A percentile compares a stretch with the other conserved stretches of the same genome.
Evolutionary conservation across 2,329 filamentous ascomycete species (phyloP).

Genomic region (Pleomassaria siparia): DNA sequence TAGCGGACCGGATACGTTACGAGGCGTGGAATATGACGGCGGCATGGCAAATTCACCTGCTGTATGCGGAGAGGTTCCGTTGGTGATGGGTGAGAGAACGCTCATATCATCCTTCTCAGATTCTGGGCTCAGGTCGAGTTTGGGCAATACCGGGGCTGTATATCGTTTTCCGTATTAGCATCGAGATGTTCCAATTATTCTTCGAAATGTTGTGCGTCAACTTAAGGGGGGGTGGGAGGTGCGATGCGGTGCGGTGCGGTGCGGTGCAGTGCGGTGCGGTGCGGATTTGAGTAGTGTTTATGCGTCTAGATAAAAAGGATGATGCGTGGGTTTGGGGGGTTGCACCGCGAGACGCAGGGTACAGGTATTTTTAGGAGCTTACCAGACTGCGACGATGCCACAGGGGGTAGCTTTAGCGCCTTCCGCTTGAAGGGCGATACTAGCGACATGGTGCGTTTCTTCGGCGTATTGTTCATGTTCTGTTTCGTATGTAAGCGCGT

Average conservation of each 20-base stretch:
- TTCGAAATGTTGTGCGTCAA: not conserved
- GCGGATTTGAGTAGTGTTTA: slow-evolving; percentile 5
- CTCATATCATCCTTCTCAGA: slow-evolving; percentile 37
- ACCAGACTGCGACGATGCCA: slow-evolving; percentile 10
- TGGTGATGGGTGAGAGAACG: slow-evolving; percentile 20
- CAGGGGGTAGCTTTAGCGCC: not conserved
- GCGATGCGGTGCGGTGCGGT: slow-evolving; percentile 4
- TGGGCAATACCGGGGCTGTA: slow-evolving; percentile 23
- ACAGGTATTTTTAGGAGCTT: slow-evolving; percentile 7
- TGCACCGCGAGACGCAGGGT: not conserved
- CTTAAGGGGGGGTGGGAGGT: slow-evolving; percentile 4
- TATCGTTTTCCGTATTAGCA: slow-evolving; percentile 6
- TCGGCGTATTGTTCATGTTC: not conserved
- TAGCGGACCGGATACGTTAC: slow-evolving; percentile 34
- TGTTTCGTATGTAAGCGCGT: not conserved
- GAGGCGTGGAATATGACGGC: slow-evolving; percentile 31
- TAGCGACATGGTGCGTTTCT: not conserved
- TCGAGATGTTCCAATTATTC: not conserved
- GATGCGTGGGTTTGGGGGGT: slow-evolving; percentile 8
- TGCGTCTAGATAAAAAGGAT: slow-evolving; percentile 9
- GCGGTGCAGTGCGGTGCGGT: slow-evolving; percentile 3
- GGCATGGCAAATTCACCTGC: slow-evolving; percentile 26
- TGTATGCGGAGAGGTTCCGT: slow-evolving; percentile 16
- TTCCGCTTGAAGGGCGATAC: slow-evolving; percentile 6
- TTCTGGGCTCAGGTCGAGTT: slow-evolving; percentile 22